phyloP scores from a whole-genome alignment of 805 yeast genomes.

The Zygoascus bituminiphila region DNA sequence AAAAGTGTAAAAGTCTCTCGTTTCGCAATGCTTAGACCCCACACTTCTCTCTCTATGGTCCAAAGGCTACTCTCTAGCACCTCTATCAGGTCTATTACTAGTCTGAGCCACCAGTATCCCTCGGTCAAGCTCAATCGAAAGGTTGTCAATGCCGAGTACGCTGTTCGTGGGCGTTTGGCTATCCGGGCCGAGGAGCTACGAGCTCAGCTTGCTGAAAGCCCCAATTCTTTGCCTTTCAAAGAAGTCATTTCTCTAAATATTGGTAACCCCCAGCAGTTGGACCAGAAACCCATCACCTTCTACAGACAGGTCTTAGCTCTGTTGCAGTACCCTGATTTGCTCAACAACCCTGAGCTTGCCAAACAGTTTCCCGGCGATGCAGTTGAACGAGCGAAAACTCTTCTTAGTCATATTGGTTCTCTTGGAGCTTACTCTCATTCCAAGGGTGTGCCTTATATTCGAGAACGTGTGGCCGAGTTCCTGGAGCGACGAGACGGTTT shows the following conservation, averaged over 20 bases:
- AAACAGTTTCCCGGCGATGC: conserved; percentile 57
- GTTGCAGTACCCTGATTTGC: conserved; percentile 72
- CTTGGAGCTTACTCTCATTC: conserved; percentile 95
- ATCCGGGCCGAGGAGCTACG: conserved; percentile 81
- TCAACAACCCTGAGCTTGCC: conserved; percentile 29
- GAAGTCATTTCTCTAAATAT: conserved; percentile 83
- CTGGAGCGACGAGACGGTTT: conserved; percentile 73
- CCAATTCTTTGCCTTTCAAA: conserved; percentile 64
- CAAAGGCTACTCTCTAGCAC: too few species aligned
- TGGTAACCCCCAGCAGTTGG: conserved; percentile 96
- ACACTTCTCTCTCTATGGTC: too few species aligned
- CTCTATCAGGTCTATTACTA: too few species aligned
- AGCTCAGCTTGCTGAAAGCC: conserved; percentile 43
- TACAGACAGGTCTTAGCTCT: conserved; percentile 84
- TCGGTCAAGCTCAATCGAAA: conserved; percentile 54
- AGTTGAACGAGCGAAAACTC: conserved; percentile 52
- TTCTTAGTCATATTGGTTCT: conserved; percentile 62
- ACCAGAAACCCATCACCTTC: conserved; percentile 91
- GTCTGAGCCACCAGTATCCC: background rate
- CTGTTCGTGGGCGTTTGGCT: conserved; percentile 94
- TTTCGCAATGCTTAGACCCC: too few species aligned
- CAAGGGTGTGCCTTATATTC: conserved; percentile 69
- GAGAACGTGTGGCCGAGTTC: conserved; percentile 75
- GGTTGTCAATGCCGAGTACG: conserved; percentile 83
- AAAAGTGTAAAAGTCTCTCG: too few species aligned